Conservation (phyloP, 768 basidiomycete genomes). For the Agaricus subrufescens region DNA sequence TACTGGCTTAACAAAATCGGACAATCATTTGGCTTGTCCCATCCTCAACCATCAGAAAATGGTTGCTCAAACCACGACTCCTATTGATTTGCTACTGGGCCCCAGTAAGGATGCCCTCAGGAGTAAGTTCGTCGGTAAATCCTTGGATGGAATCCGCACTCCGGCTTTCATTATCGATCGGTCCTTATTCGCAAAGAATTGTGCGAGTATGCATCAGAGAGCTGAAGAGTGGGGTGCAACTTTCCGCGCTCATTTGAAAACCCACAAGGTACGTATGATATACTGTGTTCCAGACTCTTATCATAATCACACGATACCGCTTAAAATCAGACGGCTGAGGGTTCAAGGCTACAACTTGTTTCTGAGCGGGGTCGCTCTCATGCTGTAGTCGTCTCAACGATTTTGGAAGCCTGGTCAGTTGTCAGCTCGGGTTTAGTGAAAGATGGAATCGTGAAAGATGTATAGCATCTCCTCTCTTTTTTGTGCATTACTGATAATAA, state of each 20-base stretch:
- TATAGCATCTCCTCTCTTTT: conserved; percentile 28
- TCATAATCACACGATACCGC: background rate
- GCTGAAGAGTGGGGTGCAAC: conserved; percentile 61
- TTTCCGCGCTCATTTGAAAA: conserved; percentile 84
- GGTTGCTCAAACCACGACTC: conserved; percentile 20
- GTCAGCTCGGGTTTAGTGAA: conserved; percentile 61
- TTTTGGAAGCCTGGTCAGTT: conserved; percentile 79
- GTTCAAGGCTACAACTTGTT: conserved; percentile 62
- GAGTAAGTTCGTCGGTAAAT: conserved; percentile 52
- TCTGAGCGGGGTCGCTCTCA: conserved; percentile 48
- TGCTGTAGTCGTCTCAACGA: conserved; percentile 74
- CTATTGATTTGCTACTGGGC: conserved; percentile 14
- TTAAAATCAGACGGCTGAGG: conserved; percentile 62
- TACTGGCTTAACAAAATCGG: background rate
- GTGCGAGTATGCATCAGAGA: conserved; percentile 64
- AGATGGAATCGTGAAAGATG: conserved; percentile 76
- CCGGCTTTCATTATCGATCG: conserved; percentile 80
- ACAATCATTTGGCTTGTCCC: background rate
- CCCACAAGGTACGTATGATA: conserved; percentile 55
- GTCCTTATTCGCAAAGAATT: conserved; percentile 66
- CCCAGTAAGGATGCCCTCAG: conserved; percentile 48
- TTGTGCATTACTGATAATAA: background rate
- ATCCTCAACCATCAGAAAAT: conserved; percentile 8
- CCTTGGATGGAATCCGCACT: conserved; percentile 57
- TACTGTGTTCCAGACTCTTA: background rate